These are phyloP conservation scores for Cercospora citrullina DNA, from an alignment of 2,329 filamentous ascomycete species.

Conservation along the genomic window DNA sequence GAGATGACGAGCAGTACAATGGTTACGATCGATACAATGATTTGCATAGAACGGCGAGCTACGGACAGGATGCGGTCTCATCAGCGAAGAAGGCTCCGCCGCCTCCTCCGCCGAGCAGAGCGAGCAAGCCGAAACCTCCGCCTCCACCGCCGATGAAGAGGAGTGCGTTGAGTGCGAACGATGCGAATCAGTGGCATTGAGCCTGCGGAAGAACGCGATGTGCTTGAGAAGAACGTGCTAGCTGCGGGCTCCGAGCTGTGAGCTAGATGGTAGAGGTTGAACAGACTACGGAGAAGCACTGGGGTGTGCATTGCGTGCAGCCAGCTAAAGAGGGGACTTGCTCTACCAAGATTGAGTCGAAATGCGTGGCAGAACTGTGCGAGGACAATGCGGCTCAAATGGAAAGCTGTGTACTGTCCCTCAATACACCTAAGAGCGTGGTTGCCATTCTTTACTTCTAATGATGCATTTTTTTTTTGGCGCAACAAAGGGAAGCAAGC, in stretches of 20 bases:
- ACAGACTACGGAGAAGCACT: too few relatives aligned
- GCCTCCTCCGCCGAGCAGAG: conserved; percentile 57
- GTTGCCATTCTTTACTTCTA: background rate
- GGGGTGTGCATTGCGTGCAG: background rate
- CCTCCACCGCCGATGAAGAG: conserved; percentile 66
- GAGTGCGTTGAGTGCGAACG: conserved; percentile 48
- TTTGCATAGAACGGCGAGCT: conserved; percentile 8
- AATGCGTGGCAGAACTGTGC: too few relatives aligned
- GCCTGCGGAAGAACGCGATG: background rate
- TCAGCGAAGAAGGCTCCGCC: conserved; percentile 61
- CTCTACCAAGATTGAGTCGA: background rate
- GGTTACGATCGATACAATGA: conserved; percentile 1
- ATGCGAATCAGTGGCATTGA: conserved; percentile 35
- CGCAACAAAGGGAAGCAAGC: background rate
- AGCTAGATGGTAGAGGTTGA: background rate
- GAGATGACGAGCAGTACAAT: conserved; percentile 48
- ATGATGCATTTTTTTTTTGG: background rate
- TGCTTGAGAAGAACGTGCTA: background rate
- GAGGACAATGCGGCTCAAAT: background rate
- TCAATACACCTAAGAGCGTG: background rate
- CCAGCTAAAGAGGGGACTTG: background rate
- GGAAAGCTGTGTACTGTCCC: background rate
- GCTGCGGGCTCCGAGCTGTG: too few relatives aligned
- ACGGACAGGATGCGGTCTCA: conserved; percentile 30
- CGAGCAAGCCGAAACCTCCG: conserved; percentile 60